Conservation (phyloP, 768 basidiomycete species). For the Cystofilobasidium macerans region DNA sequence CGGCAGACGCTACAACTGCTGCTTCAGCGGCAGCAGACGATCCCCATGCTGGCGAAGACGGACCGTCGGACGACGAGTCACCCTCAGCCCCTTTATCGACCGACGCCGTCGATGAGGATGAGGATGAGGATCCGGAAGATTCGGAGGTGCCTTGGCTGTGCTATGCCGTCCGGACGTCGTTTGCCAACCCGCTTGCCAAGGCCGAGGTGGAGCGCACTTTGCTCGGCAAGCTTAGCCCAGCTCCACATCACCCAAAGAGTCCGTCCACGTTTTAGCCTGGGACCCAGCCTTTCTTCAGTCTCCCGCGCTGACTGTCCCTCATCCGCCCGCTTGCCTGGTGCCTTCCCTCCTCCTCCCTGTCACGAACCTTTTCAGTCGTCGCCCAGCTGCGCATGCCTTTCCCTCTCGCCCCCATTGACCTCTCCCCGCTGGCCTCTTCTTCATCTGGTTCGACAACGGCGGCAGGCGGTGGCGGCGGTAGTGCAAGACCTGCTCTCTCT, state of each 20-base stretch:
- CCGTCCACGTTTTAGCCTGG: too few species aligned
- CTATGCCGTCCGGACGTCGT: slow-evolving; percentile 4
- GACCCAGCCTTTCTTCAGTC: neutral
- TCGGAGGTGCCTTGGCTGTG: slow-evolving; percentile 18
- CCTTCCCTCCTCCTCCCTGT: neutral
- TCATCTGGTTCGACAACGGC: too few species aligned
- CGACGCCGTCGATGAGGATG: neutral
- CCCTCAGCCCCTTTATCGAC: too few species aligned
- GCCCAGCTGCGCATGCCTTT: slow-evolving; percentile 23
- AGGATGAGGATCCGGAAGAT: slow-evolving; percentile 21
- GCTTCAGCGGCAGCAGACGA: neutral
- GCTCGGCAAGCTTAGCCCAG: slow-evolving; percentile 19
- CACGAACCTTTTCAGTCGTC: slow-evolving; percentile 4
- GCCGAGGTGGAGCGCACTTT: neutral
- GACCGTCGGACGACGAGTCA: neutral
- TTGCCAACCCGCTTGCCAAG: neutral
- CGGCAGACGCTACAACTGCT: too few species aligned
- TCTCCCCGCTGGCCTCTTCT: neutral
- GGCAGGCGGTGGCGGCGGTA: neutral
- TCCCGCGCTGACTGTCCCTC: neutral
- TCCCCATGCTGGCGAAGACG: neutral
- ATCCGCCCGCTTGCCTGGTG: neutral
- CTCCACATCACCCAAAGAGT: slow-evolving; percentile 22
- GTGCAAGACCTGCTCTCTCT: neutral
- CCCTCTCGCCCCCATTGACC: slow-evolving; percentile 7